These are phyloP conservation scores for Centrapalus pauciflorus DNA, from an alignment of 129 eudicot species.

Conservation along the genomic window DNA sequence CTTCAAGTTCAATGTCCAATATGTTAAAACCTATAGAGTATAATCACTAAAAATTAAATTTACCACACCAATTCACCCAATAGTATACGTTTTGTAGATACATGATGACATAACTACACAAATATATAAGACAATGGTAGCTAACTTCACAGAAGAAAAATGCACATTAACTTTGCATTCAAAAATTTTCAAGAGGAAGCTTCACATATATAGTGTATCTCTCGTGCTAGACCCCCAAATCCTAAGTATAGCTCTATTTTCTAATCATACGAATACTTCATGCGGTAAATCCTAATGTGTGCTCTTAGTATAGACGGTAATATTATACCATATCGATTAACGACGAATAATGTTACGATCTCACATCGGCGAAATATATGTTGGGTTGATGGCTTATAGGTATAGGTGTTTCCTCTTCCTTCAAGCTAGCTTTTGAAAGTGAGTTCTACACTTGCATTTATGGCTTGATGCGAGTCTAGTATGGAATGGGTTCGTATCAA, in stretches of 20 bases:
- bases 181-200: not conserved
- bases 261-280: not conserved
- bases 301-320: not conserved
- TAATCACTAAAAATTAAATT: not conserved
- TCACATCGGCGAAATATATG: too few species aligned
- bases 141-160: not conserved
- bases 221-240: not conserved
- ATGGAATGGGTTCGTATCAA: too few species aligned
- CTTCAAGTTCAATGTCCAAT: slow-evolving; percentile 9
- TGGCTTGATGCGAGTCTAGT: too few species aligned
- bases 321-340: not conserved
- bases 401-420: too few species aligned
- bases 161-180: not conserved
- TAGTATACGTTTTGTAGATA: not conserved
- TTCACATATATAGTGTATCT: not conserved
- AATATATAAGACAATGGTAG: not conserved
- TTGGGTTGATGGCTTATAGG: too few species aligned
- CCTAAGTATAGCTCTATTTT: not conserved
- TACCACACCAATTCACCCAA: not conserved
- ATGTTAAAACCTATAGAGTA: not conserved
- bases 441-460: too few species aligned
- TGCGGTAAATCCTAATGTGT: not conserved
- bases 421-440: too few species aligned
- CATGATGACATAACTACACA: not conserved
- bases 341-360: too few species aligned